Base-by-base conservation (phyloP, 345 rosid genomes). In the Erucastrum elatum region DNA sequence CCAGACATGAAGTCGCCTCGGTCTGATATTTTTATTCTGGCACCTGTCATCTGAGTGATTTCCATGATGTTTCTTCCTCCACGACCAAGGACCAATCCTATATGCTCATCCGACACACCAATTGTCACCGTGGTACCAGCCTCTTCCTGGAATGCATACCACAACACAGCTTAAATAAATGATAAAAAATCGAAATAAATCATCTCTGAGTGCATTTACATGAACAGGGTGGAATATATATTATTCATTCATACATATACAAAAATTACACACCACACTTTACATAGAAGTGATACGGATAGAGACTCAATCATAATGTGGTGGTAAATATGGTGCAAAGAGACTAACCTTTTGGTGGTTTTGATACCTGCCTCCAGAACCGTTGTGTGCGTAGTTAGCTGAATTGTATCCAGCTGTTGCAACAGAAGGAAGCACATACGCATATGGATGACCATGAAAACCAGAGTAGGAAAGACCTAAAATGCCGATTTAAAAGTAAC, bases 41-140 rank as follows among this genome's bases (percentile, higher is more conserved):
- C 95, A 75, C 99, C 97, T 15, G 89, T 93, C 69, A 85, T 88
- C 99, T 96, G 98, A 78, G 90, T 93, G 75, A 96, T 96, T 71
- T 93, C 98, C 93, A 89, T 85, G 68, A 96, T 88, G 81, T 89
- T 96, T 85, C 97, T 87, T 83, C 99, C 99, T 78, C 96, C 97
- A 35, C 98, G 98, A 46, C 99, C 99, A 81, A 96, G 94, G 78
- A 96, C 90, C 82, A 93, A 71, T 11, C 98, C 99, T 26, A 93
- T 88, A 85, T 90, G 98, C 76, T 86, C 99, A 83, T 96, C 98
- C 3, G 97, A 84, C 68, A 93, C 89, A 46, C 97, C 99, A 61
- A 93, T 89, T 13, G 95, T 91, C 85, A 90, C 75, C 7, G 95
- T 87, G 77, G 79, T 87, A 58, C 85, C 83, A 34, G 71, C 85